A percentile compares a stretch with the other conserved stretches of the same genome.
These are phyloP conservation scores for Crepidotus sp. DNA, from an alignment of 1,284 basidiomycete genomes.

Conservation along the genomic window DNA sequence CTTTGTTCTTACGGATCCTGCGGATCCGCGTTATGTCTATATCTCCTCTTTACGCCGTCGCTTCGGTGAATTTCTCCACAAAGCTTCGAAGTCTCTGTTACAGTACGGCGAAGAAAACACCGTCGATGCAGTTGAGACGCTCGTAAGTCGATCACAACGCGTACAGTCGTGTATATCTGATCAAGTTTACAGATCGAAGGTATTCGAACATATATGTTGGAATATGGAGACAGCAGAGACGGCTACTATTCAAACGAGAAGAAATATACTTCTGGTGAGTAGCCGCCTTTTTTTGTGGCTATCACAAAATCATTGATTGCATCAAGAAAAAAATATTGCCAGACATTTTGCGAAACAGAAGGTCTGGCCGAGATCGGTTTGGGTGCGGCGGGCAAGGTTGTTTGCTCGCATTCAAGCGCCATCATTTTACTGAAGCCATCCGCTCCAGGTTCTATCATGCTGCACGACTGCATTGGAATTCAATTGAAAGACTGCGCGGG, in stretches of 20 bases:
- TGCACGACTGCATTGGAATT: conserved; percentile 62
- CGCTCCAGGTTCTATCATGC: conserved; percentile 50
- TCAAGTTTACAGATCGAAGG: conserved; percentile 42
- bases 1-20: conserved; percentile 59
- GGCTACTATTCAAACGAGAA: conserved; percentile 53
- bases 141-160: conserved; percentile 32
- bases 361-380: conserved; percentile 61
- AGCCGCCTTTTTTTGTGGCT: neutral
- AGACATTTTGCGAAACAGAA: conserved; percentile 63
- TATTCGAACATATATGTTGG: conserved; percentile 57
- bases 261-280: conserved; percentile 37
- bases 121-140: conserved; percentile 72
- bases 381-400: conserved; percentile 57
- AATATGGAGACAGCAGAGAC: conserved; percentile 59
- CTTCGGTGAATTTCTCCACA: conserved; percentile 65
- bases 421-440: neutral
- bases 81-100: conserved; percentile 58
- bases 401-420: conserved; percentile 1
- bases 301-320: neutral
- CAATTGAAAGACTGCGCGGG: conserved; percentile 63
- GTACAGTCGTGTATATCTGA: neutral
- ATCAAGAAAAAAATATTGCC: conserved; percentile 46
- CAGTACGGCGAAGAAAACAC: conserved; percentile 80
- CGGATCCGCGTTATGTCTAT: conserved; percentile 61
- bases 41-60: conserved; percentile 52